These are phyloP conservation scores for Solanum bukasovii DNA, from an alignment of 257 asterid genomes.

Conservation along the genomic window DNA sequence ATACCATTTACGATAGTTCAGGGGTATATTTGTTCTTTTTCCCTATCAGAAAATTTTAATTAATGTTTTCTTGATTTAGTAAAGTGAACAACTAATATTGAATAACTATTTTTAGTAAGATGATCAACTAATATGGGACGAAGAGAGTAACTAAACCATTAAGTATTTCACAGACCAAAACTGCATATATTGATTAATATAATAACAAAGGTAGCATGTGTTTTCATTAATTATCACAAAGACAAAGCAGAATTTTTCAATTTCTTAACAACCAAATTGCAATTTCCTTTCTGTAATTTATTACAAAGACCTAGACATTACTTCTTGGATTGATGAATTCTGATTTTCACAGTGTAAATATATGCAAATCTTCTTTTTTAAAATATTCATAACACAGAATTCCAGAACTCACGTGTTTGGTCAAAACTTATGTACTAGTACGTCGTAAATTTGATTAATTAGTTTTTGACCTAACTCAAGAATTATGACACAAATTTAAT, in stretches of 20 bases:
- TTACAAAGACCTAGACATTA: background rate
- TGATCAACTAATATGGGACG: too few species aligned
- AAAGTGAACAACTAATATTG: too few species aligned
- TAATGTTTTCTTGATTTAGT: too few species aligned
- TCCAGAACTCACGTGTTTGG: constrained; percentile 1
- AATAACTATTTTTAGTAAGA: too few species aligned
- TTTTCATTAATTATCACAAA: background rate
- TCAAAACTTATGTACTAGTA: background rate
- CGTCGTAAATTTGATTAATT: background rate
- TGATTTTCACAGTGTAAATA: background rate
- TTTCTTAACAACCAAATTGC: background rate
- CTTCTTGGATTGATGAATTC: background rate
- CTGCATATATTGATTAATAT: background rate
- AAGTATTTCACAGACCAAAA: background rate
- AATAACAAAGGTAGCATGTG: background rate
- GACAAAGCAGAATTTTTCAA: background rate
- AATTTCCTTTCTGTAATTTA: background rate
- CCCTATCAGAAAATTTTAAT: too few species aligned
- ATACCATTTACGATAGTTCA: too few species aligned
- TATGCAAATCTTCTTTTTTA: background rate
- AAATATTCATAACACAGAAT: background rate
- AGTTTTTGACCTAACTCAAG: background rate
- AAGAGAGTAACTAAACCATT: background rate
- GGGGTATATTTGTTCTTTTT: too few species aligned
- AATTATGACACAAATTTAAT: background rate